phyloP scores from a whole-genome alignment of 129 eudicot species.

The Cynara cardunculus region DNA sequence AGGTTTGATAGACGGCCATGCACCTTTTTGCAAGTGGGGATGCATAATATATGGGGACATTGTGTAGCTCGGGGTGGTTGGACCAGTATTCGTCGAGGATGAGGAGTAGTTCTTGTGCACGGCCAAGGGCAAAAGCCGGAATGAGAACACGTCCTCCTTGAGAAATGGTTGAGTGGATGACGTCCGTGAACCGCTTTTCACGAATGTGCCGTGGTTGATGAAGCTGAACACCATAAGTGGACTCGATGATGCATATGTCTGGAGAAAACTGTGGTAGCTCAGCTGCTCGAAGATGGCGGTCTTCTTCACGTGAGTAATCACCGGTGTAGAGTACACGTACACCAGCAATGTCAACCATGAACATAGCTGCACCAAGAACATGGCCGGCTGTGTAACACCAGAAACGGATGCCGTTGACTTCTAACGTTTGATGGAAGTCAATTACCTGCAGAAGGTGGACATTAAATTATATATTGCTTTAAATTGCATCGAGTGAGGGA shows the following conservation, averaged over 20 bases:
- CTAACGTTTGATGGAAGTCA: conserved; percentile 95
- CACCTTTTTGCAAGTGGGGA: conserved; percentile 97
- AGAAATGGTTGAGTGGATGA: conserved; percentile 72
- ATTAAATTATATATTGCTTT: background rate
- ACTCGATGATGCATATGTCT: conserved; percentile 88
- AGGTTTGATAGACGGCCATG: conserved; percentile 97
- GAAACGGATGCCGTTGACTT: conserved; percentile 94
- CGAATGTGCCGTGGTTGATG: conserved; percentile 82
- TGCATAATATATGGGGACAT: conserved; percentile 86
- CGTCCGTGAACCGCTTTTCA: conserved; percentile 93
- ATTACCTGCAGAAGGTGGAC: conserved; percentile 56
- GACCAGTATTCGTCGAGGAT: conserved; percentile 98
- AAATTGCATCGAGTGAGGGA: background rate
- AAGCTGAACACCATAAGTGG: conserved; percentile 93
- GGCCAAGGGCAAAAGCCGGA: conserved; percentile 97
- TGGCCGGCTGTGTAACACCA: conserved; percentile 99
- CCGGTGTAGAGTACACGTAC: conserved; percentile 97
- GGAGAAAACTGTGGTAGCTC: conserved; percentile 97
- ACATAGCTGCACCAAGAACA: conserved; percentile 99
- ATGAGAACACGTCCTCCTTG: conserved; percentile 95
- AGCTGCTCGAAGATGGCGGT: conserved; percentile 96
- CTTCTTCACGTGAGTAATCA: conserved; percentile 98
- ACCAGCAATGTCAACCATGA: conserved; percentile 99
- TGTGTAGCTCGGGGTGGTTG: conserved; percentile 81
- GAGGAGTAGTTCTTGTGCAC: conserved; percentile 88